Base-by-base conservation (phyloP, 495 filamentous ascomycete species). In the Penicillium pulvis region DNA sequence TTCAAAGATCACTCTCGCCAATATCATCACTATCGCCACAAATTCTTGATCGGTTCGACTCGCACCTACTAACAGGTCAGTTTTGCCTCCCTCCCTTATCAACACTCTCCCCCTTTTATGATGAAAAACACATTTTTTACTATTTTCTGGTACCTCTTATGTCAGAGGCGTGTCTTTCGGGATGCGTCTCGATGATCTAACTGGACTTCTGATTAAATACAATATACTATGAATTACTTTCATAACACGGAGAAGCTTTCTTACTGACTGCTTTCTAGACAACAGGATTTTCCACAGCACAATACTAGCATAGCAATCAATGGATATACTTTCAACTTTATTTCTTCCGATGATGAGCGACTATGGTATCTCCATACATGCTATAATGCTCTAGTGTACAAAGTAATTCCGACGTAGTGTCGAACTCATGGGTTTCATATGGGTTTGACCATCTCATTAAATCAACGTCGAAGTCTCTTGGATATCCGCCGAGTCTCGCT, bases 71-170 rank as follows among this genome's bases (percentile, higher is more conserved):
- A 61, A 56, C 58, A 67, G 74, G 72, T 76, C 61, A 71, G 73
- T 73, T 57, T 57, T 39, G 48, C n/a, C 16, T 46, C 12, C 53
- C 9, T 31, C 47, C 31, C 24, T 20, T 33, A 5, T 54, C 31
- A 47, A 16, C 41, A 30, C 26, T 39, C 36, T 28, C 26, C 57
- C 55, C 44, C 41, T 44, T 54, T 49, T 23, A 71, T 76, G 73
- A 82, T 83, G 81, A 83, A 73, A 66, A 54, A 81, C 72, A 75
- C 66, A 66, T 70, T 69, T 64, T 71, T 69, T 67, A 62, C 55
- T 72, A 67, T 75, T 83, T 83, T 85, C 82, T 85, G 82, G 81
- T 84, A 85, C 82, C 82, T 85, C 82, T 85, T 85, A 82, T 83
- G 77, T 83, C 75, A 84, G 81, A 71, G 26, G 62, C 62, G 68